Evolutionary conservation across 108 stramenopile genomes (phyloP).

Genomic region (Hondaea fermentalgiana): DNA sequence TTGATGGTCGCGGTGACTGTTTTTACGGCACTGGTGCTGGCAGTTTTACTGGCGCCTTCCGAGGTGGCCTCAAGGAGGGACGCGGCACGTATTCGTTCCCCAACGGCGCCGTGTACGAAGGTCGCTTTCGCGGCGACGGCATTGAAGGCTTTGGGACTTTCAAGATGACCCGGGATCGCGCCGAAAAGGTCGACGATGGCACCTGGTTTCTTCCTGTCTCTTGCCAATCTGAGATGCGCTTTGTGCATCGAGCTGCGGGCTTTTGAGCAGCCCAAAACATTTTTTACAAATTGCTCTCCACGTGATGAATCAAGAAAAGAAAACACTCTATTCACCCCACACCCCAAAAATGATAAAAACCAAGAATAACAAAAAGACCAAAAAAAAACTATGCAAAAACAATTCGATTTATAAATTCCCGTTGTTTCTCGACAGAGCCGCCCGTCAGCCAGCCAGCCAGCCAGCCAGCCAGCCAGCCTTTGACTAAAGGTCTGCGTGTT

Average conservation of each 20-base stretch:
- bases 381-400: no score
- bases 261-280: background rate
- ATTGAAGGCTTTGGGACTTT: conserved; percentile 28
- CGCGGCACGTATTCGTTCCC: conserved; percentile 12
- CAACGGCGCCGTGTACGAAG: conserved; percentile 25
- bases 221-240: conserved; percentile 4
- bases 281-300: background rate
- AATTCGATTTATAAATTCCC: no score
- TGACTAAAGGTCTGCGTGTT: no score
- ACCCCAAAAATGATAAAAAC: no score
- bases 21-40: background rate
- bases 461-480: no score
- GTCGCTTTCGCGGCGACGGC: conserved; percentile 21
- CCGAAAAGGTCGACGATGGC: background rate
- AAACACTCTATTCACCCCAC: no score
- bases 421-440: no score
- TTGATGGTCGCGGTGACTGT: conserved; percentile 22
- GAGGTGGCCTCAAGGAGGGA: conserved; percentile 8
- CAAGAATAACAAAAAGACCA: no score
- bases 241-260: conserved; percentile 2
- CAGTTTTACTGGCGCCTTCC: conserved; percentile 1
- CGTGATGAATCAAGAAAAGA: background rate
- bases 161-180: background rate
- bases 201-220: conserved; percentile 14
- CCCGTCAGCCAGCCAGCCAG: no score